These are phyloP conservation scores for Podospora pseudopauciseta DNA, from an alignment of 495 filamentous ascomycete species.

Conservation along the genomic window DNA sequence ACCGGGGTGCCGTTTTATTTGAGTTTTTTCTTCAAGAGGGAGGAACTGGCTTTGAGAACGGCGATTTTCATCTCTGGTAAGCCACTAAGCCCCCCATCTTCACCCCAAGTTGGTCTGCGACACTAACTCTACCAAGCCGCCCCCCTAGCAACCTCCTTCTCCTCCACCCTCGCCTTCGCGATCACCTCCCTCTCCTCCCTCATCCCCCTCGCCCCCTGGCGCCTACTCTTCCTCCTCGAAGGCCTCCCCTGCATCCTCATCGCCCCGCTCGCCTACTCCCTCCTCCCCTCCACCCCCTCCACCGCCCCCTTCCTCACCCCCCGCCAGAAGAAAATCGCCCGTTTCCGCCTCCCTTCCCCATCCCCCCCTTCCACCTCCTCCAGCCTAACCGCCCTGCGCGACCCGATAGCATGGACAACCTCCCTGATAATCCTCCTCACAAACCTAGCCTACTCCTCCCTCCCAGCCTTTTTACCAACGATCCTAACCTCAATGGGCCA, in stretches of 20 bases:
- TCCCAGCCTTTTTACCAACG: constrained; percentile 82
- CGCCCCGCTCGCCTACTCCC: constrained; percentile 64
- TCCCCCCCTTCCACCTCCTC: constrained; percentile 8
- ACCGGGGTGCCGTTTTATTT: constrained; percentile 77
- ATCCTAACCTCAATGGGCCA: constrained; percentile 77
- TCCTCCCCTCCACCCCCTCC: constrained; percentile 69
- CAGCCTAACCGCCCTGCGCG: constrained; percentile 40
- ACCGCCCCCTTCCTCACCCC: constrained; percentile 66
- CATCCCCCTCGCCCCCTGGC: constrained; percentile 70
- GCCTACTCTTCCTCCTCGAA: constrained; percentile 82
- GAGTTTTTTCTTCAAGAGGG: constrained; percentile 79
- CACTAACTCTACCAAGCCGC: constrained; percentile 47
- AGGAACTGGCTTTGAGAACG: constrained; percentile 75
- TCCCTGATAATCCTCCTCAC: constrained; percentile 57
- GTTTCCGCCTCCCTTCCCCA: constrained; percentile 47
- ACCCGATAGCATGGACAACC: constrained; percentile 67
- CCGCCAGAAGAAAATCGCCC: constrained; percentile 72
- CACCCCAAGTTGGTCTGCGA: too few species aligned
- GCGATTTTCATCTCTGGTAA: constrained; percentile 70
- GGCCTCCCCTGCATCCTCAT: constrained; percentile 71
- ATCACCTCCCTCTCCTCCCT: constrained; percentile 62
- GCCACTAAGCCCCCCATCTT: constrained; percentile 6
- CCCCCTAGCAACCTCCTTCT: constrained; percentile 78
- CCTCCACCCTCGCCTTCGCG: constrained; percentile 75
- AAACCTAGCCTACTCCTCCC: constrained; percentile 68